Evolutionary conservation across 192 early-diverging fungal genomes (phyloP).

Genomic region (Phlyctochytrium planicorne): DNA sequence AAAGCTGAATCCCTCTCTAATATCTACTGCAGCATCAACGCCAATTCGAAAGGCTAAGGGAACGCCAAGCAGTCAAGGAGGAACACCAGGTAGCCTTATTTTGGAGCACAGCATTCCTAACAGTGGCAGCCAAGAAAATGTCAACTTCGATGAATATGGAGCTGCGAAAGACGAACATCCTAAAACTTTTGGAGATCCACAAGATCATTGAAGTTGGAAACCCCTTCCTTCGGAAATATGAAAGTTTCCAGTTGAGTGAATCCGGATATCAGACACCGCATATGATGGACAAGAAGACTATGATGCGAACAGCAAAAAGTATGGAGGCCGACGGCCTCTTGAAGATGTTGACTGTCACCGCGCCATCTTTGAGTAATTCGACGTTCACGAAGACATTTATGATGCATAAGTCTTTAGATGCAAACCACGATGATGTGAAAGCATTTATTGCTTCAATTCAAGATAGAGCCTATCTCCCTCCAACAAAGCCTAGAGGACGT

Average conservation of each 20-base stretch:
- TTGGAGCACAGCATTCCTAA: too few relatives aligned
- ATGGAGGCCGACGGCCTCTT: slow-evolving; percentile 49
- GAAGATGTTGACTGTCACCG: slow-evolving; percentile 36
- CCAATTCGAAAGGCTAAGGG: too few relatives aligned
- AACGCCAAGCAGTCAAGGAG: too few relatives aligned
- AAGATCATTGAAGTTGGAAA: slow-evolving; percentile 29
- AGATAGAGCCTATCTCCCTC: slow-evolving; percentile 9
- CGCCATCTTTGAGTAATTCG: slow-evolving; percentile 49
- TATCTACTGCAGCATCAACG: too few relatives aligned
- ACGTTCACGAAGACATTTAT: slow-evolving; percentile 38
- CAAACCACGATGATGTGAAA: slow-evolving; percentile 31
- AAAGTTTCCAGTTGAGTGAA: neutral
- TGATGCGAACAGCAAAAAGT: slow-evolving; percentile 39
- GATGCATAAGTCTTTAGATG: slow-evolving; percentile 41
- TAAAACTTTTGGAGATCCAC: slow-evolving; percentile 24
- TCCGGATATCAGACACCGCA: slow-evolving; percentile 14
- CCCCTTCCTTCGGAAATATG: slow-evolving; percentile 16
- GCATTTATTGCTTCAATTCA: slow-evolving; percentile 20
- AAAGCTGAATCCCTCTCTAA: too few relatives aligned
- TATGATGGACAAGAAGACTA: slow-evolving; percentile 56
- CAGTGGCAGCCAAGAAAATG: too few relatives aligned
- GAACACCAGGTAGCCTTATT: too few relatives aligned
- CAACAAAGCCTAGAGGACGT: neutral
- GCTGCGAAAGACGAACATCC: slow-evolving; percentile 12
- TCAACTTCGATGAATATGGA: too few relatives aligned